Evolutionary conservation across 2,329 filamentous ascomycete genomes (phyloP), one percentile per base, ranked within the genome.

Genomic region (Aspergillus thermomutatus): DNA sequence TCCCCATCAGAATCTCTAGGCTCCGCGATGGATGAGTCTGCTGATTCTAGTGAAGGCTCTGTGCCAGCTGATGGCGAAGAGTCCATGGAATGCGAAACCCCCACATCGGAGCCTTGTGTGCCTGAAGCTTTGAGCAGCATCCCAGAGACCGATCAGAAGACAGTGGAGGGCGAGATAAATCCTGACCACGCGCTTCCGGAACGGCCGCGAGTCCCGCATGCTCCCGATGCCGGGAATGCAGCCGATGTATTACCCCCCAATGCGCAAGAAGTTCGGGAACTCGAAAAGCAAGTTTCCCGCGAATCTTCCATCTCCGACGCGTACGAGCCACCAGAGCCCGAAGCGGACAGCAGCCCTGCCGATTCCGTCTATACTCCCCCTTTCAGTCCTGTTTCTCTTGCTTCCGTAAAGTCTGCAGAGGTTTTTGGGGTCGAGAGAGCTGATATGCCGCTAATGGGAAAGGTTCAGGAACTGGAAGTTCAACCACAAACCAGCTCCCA

Each of bases 281-380:
- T 58, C 31, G 50, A 52, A 21, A 58, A 56, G 11, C 56, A 60
- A 43, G 55, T 43, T 7, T 69, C 63, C 25, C 67, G 64, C 48
- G 71, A 73, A 59, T 64, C 66, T 50, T 72, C 70, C 8, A 61
- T 62, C 53, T 81, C 81, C 2, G 83, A 85, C 57, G 79, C 74
- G 50, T 85, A 86, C 63, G 82, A 87, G 60, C 83, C 83, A 49
- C 81, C 82, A 21, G 76, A 77, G 59, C 69, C 74, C n/a, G 69
- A 70, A 46, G 57, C 60, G 21, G 60, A 65, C 28, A 56, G 58
- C 21, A 69, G 67, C 40, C 63, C 65, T 34, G 59, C 65, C 50
- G 63, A 65, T 50, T 69, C 67, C 19, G 60, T 60, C 41, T 70
- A 72, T 56, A 77, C 75, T 25, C 75, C 77, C 43, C 73, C 76